A percentile compares a stretch with the other conserved stretches of the same genome.
phyloP scores from a whole-genome alignment of 768 basidiomycete species.

The Xerocomellus intermedius region DNA sequence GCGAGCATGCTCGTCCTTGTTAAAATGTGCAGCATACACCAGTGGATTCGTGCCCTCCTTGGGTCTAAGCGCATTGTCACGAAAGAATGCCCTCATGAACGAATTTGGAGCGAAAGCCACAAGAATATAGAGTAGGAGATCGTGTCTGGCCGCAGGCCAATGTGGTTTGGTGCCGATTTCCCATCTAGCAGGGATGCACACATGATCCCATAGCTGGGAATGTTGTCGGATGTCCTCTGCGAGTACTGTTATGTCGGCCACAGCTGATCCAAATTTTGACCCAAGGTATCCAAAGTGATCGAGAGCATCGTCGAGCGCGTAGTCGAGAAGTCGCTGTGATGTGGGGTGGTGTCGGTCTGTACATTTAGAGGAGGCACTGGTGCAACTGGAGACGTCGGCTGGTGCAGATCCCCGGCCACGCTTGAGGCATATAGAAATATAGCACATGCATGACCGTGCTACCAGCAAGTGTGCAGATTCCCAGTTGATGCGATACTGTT shows the following conservation, averaged over 20 bases:
- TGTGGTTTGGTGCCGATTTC: not conserved
- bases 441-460: not conserved
- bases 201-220: not conserved
- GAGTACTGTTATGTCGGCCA: not conserved
- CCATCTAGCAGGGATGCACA: not conserved
- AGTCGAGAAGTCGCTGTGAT: not conserved
- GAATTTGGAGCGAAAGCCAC: not conserved
- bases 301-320: not conserved
- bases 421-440: conserved; percentile 2
- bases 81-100: not conserved
- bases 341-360: not conserved
- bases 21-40: conserved; percentile 1
- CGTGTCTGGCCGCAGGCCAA: not conserved
- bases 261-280: not conserved
- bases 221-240: not conserved
- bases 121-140: not conserved
- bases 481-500: not conserved
- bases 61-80: not conserved
- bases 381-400: too few species aligned
- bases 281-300: not conserved
- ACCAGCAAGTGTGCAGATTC: not conserved
- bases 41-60: conserved; percentile 5
- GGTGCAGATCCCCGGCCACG: not conserved
- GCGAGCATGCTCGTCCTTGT: not conserved
- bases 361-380: not conserved